Conservation (phyloP, 805 yeast species). For the Dipodascus albidus region DNA sequence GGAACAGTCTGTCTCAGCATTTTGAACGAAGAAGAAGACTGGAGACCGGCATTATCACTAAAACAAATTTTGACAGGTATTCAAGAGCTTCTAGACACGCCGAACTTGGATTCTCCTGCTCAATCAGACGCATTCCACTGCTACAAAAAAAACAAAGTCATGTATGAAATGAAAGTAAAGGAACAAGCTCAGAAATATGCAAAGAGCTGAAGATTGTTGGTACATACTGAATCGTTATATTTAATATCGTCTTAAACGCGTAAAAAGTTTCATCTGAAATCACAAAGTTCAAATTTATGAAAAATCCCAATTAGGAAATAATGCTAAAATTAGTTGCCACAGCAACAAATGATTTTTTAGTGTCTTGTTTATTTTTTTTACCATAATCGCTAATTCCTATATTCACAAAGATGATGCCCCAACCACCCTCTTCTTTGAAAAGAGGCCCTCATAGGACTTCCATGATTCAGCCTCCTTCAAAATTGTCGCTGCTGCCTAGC, state of each 20-base stretch:
- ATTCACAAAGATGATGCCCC: not conserved
- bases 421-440: not conserved
- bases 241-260: not conserved
- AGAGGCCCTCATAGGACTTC: not conserved
- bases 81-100: constrained; percentile 80
- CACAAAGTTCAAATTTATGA: too few species aligned
- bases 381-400: too few species aligned
- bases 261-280: not conserved
- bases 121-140: constrained; percentile 93
- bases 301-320: not conserved
- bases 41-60: constrained; percentile 94
- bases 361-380: too few species aligned
- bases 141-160: constrained; percentile 44
- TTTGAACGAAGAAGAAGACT: constrained; percentile 88
- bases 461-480: not conserved
- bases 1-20: constrained; percentile 93
- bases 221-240: too few species aligned
- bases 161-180: constrained; percentile 64
- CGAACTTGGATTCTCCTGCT: constrained; percentile 94
- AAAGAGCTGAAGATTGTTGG: not conserved
- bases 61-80: constrained; percentile 85
- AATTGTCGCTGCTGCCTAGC: not conserved
- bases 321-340: not conserved
- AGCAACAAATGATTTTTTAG: too few species aligned
- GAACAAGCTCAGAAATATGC: constrained; percentile 74